A percentile compares a stretch with the other conserved stretches of the same genome.
Evolutionary conservation across 495 filamentous ascomycete genomes (phyloP).

Genomic region (Lichenothelia convexa): DNA sequence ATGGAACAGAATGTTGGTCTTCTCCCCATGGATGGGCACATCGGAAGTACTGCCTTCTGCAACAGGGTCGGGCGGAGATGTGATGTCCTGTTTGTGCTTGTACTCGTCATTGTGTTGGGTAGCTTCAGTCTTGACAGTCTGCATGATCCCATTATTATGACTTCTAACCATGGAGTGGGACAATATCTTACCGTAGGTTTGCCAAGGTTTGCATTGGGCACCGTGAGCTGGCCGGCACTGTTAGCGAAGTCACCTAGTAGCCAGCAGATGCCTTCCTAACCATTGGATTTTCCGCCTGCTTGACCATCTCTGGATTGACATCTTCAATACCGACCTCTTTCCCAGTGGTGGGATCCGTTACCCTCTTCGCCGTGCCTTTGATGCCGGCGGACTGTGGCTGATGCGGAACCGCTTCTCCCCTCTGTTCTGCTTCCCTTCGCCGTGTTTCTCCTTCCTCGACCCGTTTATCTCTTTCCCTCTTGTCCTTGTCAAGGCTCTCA

Average conservation of each 20-base stretch:
- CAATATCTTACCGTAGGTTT: slow-evolving; percentile 45
- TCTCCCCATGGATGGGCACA: slow-evolving; percentile 87
- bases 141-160: neutral
- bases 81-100: slow-evolving; percentile 67
- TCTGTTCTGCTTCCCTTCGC: slow-evolving; percentile 16
- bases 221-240: slow-evolving; percentile 37
- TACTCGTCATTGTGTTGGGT: slow-evolving; percentile 54
- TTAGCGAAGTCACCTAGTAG: neutral
- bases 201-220: slow-evolving; percentile 75
- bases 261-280: slow-evolving; percentile 21
- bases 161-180: neutral
- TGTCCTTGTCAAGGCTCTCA: slow-evolving; percentile 55
- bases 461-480: slow-evolving; percentile 50
- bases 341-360: slow-evolving; percentile 77
- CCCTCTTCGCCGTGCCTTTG: slow-evolving; percentile 41
- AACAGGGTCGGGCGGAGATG: slow-evolving; percentile 76
- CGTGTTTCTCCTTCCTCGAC: slow-evolving; percentile 34
- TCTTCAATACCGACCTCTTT: slow-evolving; percentile 78
- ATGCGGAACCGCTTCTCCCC: slow-evolving; percentile 22
- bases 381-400: slow-evolving; percentile 27
- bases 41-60: slow-evolving; percentile 65
- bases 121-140: slow-evolving; percentile 41
- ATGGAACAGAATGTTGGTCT: slow-evolving; percentile 90
- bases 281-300: slow-evolving; percentile 47
- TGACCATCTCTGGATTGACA: slow-evolving; percentile 48